Conservation (phyloP, 306 rosid genomes). For the Prosopis cineraria region DNA sequence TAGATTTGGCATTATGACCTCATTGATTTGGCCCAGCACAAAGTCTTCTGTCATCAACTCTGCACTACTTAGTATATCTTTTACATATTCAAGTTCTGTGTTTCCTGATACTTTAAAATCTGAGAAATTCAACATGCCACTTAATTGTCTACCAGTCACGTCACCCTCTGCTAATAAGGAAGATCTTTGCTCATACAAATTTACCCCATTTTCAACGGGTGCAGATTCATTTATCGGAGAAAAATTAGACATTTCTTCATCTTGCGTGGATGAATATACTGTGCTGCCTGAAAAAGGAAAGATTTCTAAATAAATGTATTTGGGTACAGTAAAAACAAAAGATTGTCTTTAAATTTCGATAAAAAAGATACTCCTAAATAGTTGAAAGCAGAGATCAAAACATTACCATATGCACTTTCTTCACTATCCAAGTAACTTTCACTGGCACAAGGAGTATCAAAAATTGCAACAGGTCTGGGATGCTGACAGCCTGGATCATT, state of each 20-base stretch:
- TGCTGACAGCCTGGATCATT: slow-evolving; percentile 33
- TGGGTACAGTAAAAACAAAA: not conserved
- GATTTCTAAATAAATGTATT: not conserved
- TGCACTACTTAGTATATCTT: slow-evolving; percentile 54
- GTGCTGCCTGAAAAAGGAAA: slow-evolving; percentile 58
- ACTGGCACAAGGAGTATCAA: slow-evolving; percentile 36
- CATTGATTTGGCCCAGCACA: slow-evolving; percentile 45
- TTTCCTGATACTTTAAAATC: slow-evolving; percentile 44
- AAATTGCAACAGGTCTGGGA: slow-evolving; percentile 13
- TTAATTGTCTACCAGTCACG: slow-evolving; percentile 34
- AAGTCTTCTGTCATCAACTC: slow-evolving; percentile 63
- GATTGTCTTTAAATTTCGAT: not conserved
- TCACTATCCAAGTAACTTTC: slow-evolving; percentile 55
- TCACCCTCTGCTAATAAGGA: slow-evolving; percentile 28
- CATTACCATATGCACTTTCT: slow-evolving; percentile 61
- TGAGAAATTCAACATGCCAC: slow-evolving; percentile 24
- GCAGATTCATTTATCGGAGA: slow-evolving; percentile 42
- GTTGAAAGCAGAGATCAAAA: slow-evolving; percentile 32
- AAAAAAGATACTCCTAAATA: slow-evolving; percentile 6
- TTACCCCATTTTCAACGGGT: slow-evolving; percentile 38
- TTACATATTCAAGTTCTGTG: slow-evolving; percentile 68
- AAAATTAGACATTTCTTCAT: slow-evolving; percentile 43
- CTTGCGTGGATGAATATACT: slow-evolving; percentile 48
- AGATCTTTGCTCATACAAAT: slow-evolving; percentile 47
- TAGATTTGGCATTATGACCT: slow-evolving; percentile 57